Evolutionary conservation across 768 basidiomycete species (phyloP).

Genomic region (Psilocybe cyanescens): DNA sequence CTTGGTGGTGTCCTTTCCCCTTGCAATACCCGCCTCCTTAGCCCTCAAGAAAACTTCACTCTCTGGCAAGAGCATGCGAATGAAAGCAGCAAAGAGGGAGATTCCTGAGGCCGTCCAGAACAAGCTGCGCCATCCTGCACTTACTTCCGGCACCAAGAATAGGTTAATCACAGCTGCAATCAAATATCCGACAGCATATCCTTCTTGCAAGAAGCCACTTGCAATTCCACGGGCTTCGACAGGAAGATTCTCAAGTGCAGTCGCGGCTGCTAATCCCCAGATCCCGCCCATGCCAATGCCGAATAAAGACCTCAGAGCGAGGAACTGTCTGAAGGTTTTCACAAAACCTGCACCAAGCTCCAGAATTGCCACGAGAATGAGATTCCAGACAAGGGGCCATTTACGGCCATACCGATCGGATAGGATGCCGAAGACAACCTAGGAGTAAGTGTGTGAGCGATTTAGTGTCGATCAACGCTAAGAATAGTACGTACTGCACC

Average conservation of each 20-base stretch:
- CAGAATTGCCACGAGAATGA: conserved; percentile 70
- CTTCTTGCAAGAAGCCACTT: conserved; percentile 86
- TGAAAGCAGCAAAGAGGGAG: conserved; percentile 65
- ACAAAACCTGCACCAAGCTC: conserved; percentile 85
- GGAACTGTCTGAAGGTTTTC: conserved; percentile 75
- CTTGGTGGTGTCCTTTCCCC: conserved; percentile 56
- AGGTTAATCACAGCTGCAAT: conserved; percentile 86
- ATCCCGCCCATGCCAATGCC: conserved; percentile 90
- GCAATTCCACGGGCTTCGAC: conserved; percentile 85
- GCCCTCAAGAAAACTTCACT: conserved; percentile 73
- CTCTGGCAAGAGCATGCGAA: conserved; percentile 78
- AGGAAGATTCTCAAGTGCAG: conserved; percentile 88
- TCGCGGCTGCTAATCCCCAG: conserved; percentile 84
- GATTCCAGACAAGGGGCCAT: conserved; percentile 86
- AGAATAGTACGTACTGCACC: conserved; percentile 56
- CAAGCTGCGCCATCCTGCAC: conserved; percentile 67
- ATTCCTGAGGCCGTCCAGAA: conserved; percentile 84
- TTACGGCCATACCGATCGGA: conserved; percentile 92
- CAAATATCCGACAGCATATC: conserved; percentile 86
- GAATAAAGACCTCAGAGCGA: conserved; percentile 82
- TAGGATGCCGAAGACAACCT: conserved; percentile 79
- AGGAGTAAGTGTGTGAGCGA: not conserved
- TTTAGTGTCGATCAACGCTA: not conserved
- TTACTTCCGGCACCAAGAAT: conserved; percentile 52
- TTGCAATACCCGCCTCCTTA: conserved; percentile 55